Evolutionary conservation across 257 asterid species (phyloP), one percentile per base, ranked within the genome.

Genomic region (Solanum ahanhuiri): DNA sequence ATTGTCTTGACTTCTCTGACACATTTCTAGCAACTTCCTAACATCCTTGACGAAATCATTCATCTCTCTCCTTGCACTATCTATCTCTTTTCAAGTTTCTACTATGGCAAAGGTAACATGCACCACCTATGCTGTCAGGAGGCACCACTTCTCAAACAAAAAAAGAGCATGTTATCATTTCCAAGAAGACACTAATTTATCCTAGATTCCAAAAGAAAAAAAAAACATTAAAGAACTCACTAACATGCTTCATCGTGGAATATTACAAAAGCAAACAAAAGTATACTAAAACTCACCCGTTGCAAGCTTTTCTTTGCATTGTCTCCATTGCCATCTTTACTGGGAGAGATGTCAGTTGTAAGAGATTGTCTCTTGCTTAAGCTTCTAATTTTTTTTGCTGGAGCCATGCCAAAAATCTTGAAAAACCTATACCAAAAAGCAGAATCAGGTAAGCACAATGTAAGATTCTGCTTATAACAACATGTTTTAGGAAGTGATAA

Each of bases 361-460:
- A 88, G 83, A 82, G 96, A 91, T 85, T 91, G 89, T 34, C 91
- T 90, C 91, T 91, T 93, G 83, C 91, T 91, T 87, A 90, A 88
- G 31, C 91, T 95, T 89, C 94, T 90, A 35, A 93, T 86, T 86
- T 94, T 95, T 92, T 95, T 92, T 70, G 92, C 25, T 9, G 98
- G 97, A 58, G 93, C 95, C 98, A 95, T 95, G 77, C 85, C 64
- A 22, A 86, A 89, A 81, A 87, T 85, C 88, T 86, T 70, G 77
- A 58, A 85, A 83, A 71, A 85, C 87, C 89, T 85, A 87, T 41
- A 83, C 81, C 51, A 69, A 85, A 37, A 75, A 2, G 41, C 41
- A 79, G 64, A 51, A 81, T 81, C 67, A 81, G 18, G 18, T 35
- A 48, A 28, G 67, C 66, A 48, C 84, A 81, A 81, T 28, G 10